Base-by-base conservation (phyloP, 345 rosid species). In the Mangifera indica region DNA sequence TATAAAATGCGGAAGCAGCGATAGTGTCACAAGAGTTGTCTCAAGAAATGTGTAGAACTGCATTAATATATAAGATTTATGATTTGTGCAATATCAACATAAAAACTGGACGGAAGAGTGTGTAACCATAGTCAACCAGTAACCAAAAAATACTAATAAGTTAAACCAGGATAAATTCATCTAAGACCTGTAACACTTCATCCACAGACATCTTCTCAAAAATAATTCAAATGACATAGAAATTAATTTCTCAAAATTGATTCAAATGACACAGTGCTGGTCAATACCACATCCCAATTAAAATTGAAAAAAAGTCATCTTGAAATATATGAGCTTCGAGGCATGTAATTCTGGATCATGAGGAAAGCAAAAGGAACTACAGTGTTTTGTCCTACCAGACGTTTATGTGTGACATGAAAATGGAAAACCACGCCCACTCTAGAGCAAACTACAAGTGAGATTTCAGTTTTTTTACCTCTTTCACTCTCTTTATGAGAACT, bases 1-100 rank as follows among this genome's bases (percentile, higher is more conserved):
- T 17, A 89, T 79, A 71, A 91, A 89, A 74, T 88, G 81, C 13
- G 89, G 90, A 73, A 86, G 76, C 65, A 89, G 66, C 20, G 93
- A 84, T 82, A 87, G 3, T 61, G 93, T 82, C 64, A 88, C 95
- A 24, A 91, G 80, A 60, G 81, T 81, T 74, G 97, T 88, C 87
- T 83, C 97, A 32, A 89, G 88, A 88, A 91, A 89, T 22, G 97
- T 88, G 80, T 89, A 91, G 79, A 91, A 87, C 97, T 91, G 91
- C 88, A 88, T 48, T 59, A 42, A 70, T 63, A 63, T 60, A 73
- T 58, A 40, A 74, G 72, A 58, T 63, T 49, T 56, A 52, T 26
- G 26, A 48, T 73, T 18, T 22, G 9, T 58, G 45, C 24, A 13
- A 5, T 45, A 49, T 20, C 65, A 59, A 70, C 25, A 58, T 22